Evolutionary conservation across 1,139 yeast species (phyloP), one percentile per base, ranked within the genome.

Genomic region (Lodderomyces theae): DNA sequence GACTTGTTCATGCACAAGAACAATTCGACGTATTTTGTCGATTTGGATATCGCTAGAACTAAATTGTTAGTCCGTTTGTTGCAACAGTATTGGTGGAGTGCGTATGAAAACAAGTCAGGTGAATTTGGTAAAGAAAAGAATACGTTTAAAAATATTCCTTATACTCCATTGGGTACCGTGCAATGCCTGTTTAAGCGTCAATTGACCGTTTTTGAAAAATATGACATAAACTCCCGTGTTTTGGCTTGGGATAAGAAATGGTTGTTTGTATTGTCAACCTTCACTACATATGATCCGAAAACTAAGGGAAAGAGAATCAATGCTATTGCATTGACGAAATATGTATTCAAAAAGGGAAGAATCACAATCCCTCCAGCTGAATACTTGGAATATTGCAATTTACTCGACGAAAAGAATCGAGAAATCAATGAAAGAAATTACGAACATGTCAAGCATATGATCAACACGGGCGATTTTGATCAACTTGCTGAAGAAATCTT

Each of bases 231-330:
- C 34, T 74, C 85, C 2, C 69, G 80, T 40, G 71, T 90, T 22
- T 61, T 86, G 11, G 86, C 95, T 8, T 89, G 96, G 96, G 94
- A 87, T 61, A 68, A 75, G 28, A 89, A 89, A 60, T 88, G 96
- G 96, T 54, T 90, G 12, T 88, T 80, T 57, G 77, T 86, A 12
- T 52, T 86, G 37, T 78, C 86, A 24, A 74, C 79, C 51, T 86
- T 87, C 52, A 73, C 73, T 38, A 42, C 39, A 3, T 23, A 22
- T 8, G 28, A 39, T 26, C 54, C 60, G 12, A 21, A 37, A 22
- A 34, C 35, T 5, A 30, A 41, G 5, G 29, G 5, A 7, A 23
- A 66, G 65, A 19, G 17, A 17, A 53, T 79, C 16, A 74, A 80
- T 42, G 83, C 90, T 1, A 64, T 81, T 26, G 80, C 85, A 1